phyloP scores from a whole-genome alignment of 768 basidiomycete genomes.

The Boletus tylopilopsis region DNA sequence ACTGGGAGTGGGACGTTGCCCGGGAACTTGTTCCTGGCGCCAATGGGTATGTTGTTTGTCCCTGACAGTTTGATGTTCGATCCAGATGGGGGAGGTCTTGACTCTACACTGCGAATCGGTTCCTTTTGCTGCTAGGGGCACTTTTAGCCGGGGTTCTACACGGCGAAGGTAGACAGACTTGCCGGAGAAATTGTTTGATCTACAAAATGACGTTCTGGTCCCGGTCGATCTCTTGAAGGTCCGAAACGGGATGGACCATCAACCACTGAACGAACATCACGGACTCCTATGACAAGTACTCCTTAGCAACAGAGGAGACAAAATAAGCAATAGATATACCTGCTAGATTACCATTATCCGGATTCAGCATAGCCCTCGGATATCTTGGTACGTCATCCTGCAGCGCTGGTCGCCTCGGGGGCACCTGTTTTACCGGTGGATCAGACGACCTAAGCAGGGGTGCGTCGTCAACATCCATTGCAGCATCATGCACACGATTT shows the following conservation, averaged over 20 bases:
- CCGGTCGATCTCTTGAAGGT: conserved; percentile 15
- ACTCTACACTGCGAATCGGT: conserved; percentile 8
- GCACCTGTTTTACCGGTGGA: conserved; percentile 13
- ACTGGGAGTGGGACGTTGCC: not conserved
- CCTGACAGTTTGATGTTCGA: conserved; percentile 28
- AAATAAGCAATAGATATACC: conserved; percentile 1
- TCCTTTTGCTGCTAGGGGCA: conserved; percentile 18
- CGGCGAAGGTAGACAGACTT: conserved; percentile 2
- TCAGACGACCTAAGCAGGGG: conserved; percentile 20
- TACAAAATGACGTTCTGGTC: conserved; percentile 15
- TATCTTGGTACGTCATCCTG: conserved; percentile 32
- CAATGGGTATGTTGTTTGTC: conserved; percentile 32
- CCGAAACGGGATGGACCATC: conserved; percentile 18
- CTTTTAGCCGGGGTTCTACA: not conserved
- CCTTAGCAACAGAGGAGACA: not conserved
- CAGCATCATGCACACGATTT: conserved; percentile 19
- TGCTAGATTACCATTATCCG: conserved; percentile 20
- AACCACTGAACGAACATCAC: conserved; percentile 14
- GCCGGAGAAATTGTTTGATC: conserved; percentile 19
- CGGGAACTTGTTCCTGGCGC: conserved; percentile 24
- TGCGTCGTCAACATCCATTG: conserved; percentile 28
- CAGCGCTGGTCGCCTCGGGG: conserved; percentile 13
- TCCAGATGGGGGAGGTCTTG: conserved; percentile 11
- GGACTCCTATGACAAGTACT: conserved; percentile 17
- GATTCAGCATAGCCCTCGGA: conserved; percentile 36